Percentiles rank a stretch among this genome's conserved stretches.
Conservation (phyloP, 1,139 yeast species). For the Debaryomycetaceae sp. region DNA sequence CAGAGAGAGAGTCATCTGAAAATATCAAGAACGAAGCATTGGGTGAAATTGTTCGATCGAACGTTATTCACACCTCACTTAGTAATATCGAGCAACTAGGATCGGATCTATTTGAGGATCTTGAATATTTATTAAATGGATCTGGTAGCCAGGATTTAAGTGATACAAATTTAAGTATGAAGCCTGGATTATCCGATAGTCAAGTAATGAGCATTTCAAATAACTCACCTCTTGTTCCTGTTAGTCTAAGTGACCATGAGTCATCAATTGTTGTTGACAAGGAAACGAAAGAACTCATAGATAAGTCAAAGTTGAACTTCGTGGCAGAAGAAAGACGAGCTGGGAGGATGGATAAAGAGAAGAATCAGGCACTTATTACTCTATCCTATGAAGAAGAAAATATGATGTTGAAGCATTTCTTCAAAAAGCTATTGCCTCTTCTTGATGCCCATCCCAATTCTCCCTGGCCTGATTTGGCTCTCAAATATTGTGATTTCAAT, state of each 20-base stretch:
- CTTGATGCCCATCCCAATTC: conserved; percentile 56
- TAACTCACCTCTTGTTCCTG: background rate
- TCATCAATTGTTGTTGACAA: conserved; percentile 7
- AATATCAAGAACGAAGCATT: background rate
- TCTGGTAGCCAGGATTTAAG: background rate
- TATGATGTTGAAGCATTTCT: conserved; percentile 50
- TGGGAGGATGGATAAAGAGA: conserved; percentile 3
- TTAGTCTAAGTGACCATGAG: background rate
- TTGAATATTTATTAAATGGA: conserved; percentile 16
- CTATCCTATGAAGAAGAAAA: conserved; percentile 42
- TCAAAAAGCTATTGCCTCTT: conserved; percentile 47
- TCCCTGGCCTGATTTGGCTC: conserved; percentile 57
- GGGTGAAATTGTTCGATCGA: background rate
- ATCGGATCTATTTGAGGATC: conserved; percentile 16
- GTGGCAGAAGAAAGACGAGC: conserved; percentile 1
- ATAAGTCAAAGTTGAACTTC: conserved; percentile 11
- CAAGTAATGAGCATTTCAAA: too few relatives aligned
- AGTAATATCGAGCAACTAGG: conserved; percentile 10
- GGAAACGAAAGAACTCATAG: conserved; percentile 14
- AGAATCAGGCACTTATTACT: conserved; percentile 3
- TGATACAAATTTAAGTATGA: background rate
- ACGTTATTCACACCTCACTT: background rate
- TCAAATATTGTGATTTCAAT: conserved; percentile 53
- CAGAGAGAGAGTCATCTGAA: background rate
- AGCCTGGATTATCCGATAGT: background rate